Percentiles rank a stretch among this genome's conserved stretches.
These are phyloP conservation scores for Lithospermum erythrorhizon DNA, from an alignment of 257 asterid genomes.

Conservation along the genomic window DNA sequence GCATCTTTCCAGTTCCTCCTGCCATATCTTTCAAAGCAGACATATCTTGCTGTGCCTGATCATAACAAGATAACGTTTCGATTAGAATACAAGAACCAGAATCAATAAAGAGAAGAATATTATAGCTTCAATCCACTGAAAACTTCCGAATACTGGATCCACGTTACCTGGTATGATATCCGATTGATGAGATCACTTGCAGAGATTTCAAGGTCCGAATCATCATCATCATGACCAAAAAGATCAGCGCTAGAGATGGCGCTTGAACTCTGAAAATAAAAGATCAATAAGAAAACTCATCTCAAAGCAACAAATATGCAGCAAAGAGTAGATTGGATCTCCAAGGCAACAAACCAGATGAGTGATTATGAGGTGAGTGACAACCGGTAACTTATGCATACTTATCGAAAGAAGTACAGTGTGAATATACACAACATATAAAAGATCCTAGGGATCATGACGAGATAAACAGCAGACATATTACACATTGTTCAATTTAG, in stretches of 20 bases:
- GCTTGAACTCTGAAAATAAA: constrained; percentile 51
- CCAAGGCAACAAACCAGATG: no score
- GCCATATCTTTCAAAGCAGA: background rate
- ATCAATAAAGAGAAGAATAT: background rate
- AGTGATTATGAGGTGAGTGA: no score
- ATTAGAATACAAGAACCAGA: background rate
- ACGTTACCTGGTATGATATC: constrained; percentile 83
- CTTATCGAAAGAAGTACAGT: no score
- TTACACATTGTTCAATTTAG: no score
- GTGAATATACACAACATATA: no score
- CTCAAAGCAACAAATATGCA: background rate
- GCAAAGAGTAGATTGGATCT: background rate
- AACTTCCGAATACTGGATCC: background rate
- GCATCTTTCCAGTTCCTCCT: background rate
- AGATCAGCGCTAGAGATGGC: constrained; percentile 94
- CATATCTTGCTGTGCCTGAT: background rate
- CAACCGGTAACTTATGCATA: no score
- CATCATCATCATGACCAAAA: constrained; percentile 40
- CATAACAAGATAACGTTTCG: background rate
- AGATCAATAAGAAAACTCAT: constrained; percentile 5
- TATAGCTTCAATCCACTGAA: background rate
- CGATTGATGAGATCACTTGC: constrained; percentile 79
- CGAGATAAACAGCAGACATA: no score
- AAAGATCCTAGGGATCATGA: no score
- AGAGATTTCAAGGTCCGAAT: constrained; percentile 33